Base-by-base conservation (phyloP, 352 stramenopile species). In the Pythium rhizo-oryzae region DNA sequence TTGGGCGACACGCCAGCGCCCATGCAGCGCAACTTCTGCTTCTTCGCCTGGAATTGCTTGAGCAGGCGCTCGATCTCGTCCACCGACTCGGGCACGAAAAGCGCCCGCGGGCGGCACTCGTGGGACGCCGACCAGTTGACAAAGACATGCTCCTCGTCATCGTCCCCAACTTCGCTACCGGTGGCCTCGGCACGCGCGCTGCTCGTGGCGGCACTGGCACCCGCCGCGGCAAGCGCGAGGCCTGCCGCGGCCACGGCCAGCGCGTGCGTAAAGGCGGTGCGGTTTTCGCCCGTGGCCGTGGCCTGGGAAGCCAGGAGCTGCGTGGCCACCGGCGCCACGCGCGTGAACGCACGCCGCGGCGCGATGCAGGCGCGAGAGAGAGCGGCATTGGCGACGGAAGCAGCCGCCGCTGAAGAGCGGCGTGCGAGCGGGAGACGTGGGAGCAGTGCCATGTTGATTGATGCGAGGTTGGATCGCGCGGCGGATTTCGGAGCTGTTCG, bases 1-100 rank as follows among this genome's bases (percentile, higher is more conserved):
- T 99, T 99, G 1, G 98, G 97, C 49, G 93, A 99, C 9, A 99
- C 87, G 3, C 96, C 97, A 0, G 97, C 98, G 9, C 97, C 97
- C 75, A 99, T 94, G 53, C 91, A 96, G 39, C 97, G 95, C 54
- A 98, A 74, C 47, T 96, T 90, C 51, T 89, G 79, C 70, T 85
- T 82, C 44, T 88, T 81, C 33, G 60, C 57, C 60, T 94, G 85
- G 66, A 91, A 88, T 51, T 71, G 50, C 25, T 76, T 55, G 16
- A 95, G 73, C 39, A 95, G 56, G 23, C 68, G 71, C 75, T 92
- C 80, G 18, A 95, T 67, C n/a, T 94, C 84, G 15, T 83, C 81
- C 8, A 91, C 80, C 24, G 74, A 79, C 70, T 94, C 85, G 9
- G 87, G 87, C 28, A 87, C 76, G 62, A 91, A 81, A 51, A 95